Evolutionary conservation across 345 rosid genomes (phyloP), one percentile per base, ranked within the genome.

Genomic region (Gossypium bickii): DNA sequence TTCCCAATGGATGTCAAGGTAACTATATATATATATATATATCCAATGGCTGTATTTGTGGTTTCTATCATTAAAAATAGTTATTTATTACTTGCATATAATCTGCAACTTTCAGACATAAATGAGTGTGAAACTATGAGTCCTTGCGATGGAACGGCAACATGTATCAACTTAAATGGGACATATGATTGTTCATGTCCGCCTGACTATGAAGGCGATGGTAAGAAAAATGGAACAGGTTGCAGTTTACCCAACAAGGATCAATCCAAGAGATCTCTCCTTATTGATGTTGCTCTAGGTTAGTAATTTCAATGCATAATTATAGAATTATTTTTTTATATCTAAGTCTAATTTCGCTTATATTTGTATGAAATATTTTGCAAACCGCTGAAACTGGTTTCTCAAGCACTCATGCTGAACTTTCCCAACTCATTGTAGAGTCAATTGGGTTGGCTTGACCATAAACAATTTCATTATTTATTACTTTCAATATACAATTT

Each of bases 1-100:
- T 77, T 22, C 29, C 20, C 9, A 24, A 72, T 11, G 76, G 76
- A 7, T 77, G 80, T 20, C 4, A 44, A 52, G 76, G 76, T 66
- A 64, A 20, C 2, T 17, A 11, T 17, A 10, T 0, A 1, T 2
- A 51, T 16, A 51, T 16, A 15, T 56, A 20, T 20, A 20, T 20
- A 56, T 0, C 2, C 12, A 1, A 10, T 13, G 12, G 2, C 4
- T 7, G 3, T 4, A 12, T 34, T 27, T 18, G 6, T n/a, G n/a
- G 2, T 18, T 55, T 6, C n/a, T 9, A 1, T 20, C 12, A 1
- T 2, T 22, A 4, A 6, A 3, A 15, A 22, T 25, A 4, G 16
- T 24, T 58, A 22, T 10, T 58, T 47, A 10, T 58, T 11, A 58
- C 29, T 49, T 34, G 9, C 13, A 34, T 11, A 12, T 17, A 2